These are phyloP conservation scores for Cryoendolithus antarcticus DNA, from an alignment of 2,329 filamentous ascomycete genomes.

Conservation along the genomic window DNA sequence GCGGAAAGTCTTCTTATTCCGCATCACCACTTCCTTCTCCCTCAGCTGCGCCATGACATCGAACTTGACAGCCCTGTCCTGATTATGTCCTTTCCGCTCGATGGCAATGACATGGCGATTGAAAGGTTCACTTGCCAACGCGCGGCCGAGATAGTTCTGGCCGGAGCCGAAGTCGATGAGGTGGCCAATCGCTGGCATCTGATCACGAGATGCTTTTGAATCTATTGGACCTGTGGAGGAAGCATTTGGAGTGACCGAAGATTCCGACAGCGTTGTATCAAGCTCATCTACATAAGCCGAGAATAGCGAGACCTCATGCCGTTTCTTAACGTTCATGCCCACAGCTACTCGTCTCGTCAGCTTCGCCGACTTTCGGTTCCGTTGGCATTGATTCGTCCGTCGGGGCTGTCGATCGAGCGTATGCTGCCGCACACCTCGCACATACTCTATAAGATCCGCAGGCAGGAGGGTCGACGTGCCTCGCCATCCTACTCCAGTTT, in stretches of 20 bases:
- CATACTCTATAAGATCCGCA: constrained; percentile 55
- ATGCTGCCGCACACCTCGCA: constrained; percentile 49
- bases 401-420: constrained; percentile 55
- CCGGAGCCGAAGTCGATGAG: constrained; percentile 93
- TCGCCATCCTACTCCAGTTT: constrained; percentile 27
- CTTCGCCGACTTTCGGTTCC: constrained; percentile 32
- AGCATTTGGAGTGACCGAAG: constrained; percentile 28
- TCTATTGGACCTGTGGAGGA: too few relatives aligned
- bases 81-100: constrained; percentile 76
- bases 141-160: constrained; percentile 87
- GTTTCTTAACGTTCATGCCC: constrained; percentile 93
- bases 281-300: constrained; percentile 71
- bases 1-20: constrained; percentile 82
- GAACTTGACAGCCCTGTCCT: constrained; percentile 69
- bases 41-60: constrained; percentile 72
- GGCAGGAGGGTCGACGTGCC: constrained; percentile 34
- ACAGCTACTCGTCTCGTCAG: constrained; percentile 62
- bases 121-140: constrained; percentile 74
- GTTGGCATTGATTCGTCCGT: constrained; percentile 15
- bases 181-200: constrained; percentile 67
- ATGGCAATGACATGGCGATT: constrained; percentile 81
- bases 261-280: constrained; percentile 38
- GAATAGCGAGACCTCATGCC: constrained; percentile 85
- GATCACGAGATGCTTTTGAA: too few relatives aligned
- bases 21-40: constrained; percentile 57